Evolutionary conservation across 306 rosid genomes (phyloP).

Genomic region (Comarum palustre): DNA sequence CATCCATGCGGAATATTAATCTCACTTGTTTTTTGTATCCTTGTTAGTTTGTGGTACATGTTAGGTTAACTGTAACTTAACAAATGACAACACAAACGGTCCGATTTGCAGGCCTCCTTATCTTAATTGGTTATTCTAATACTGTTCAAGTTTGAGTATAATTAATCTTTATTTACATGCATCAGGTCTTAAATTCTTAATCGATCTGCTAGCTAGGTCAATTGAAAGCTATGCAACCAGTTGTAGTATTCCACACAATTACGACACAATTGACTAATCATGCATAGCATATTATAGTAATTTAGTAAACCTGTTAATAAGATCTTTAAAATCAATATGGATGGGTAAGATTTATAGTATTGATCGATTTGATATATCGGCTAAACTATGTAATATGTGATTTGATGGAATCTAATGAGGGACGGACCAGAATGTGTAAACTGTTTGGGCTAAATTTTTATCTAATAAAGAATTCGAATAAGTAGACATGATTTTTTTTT

Average conservation of each 20-base stretch:
- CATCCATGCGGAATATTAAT: constrained; percentile 11
- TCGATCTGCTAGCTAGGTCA: not conserved
- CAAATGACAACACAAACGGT: constrained; percentile 19
- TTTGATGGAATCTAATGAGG: no score
- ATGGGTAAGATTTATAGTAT: not conserved
- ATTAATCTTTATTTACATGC: not conserved
- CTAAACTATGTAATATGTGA: no score
- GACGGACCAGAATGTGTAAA: no score
- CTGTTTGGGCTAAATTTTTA: no score
- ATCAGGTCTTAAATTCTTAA: not conserved
- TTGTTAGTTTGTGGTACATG: constrained; percentile 18
- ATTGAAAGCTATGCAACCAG: not conserved
- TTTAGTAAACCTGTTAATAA: not conserved
- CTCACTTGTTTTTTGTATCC: not conserved
- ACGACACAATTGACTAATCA: not conserved
- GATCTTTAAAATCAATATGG: not conserved
- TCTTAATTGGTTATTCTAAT: constrained; percentile 12
- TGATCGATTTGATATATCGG: not conserved
- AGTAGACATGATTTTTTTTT: no score
- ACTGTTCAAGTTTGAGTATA: not conserved
- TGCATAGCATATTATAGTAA: not conserved
- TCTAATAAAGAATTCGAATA: no score
- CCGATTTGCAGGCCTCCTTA: not conserved
- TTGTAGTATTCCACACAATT: constrained; percentile 3
- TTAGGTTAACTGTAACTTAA: constrained; percentile 32